These are phyloP conservation scores for Phlebiopsis flavidoalba DNA, from an alignment of 768 basidiomycete species.

Conservation along the genomic window DNA sequence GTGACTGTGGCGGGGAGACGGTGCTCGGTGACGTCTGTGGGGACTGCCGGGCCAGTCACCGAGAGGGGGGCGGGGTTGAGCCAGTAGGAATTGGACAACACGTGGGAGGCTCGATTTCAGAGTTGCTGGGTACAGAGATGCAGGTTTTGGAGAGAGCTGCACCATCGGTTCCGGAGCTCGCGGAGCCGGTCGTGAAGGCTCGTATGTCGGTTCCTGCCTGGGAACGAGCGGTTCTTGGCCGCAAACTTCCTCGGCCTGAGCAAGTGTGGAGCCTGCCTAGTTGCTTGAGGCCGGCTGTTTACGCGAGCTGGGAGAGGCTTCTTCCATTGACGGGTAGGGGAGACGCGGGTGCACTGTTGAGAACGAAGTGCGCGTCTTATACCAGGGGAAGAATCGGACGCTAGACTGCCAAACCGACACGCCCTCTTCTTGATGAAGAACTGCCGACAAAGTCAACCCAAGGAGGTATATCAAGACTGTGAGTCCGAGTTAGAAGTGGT, in stretches of 20 bases:
- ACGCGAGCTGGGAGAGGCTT: slow-evolving; percentile 36
- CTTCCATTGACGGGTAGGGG: slow-evolving; percentile 30
- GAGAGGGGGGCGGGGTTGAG: neutral
- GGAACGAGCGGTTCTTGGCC: slow-evolving; percentile 2
- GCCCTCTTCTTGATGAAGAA: slow-evolving; percentile 40
- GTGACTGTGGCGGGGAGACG: neutral
- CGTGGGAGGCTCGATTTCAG: slow-evolving; percentile 8
- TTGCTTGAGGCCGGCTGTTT: slow-evolving; percentile 35
- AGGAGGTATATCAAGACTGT: slow-evolving; percentile 57
- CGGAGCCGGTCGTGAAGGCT: slow-evolving; percentile 3
- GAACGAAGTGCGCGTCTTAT: slow-evolving; percentile 19
- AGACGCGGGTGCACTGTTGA: slow-evolving; percentile 33
- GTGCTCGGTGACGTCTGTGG: neutral
- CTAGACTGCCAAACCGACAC: slow-evolving; percentile 46
- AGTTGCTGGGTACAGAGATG: slow-evolving; percentile 8
- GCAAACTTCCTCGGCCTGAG: neutral
- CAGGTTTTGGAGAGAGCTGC: neutral
- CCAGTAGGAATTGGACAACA: neutral
- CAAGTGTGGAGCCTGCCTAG: slow-evolving; percentile 25
- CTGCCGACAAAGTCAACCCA: slow-evolving; percentile 39
- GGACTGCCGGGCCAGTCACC: neutral
- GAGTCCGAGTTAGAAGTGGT: slow-evolving; percentile 6
- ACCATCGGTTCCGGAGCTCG: neutral
- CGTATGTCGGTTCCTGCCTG: neutral
- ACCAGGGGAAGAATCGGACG: slow-evolving; percentile 40